A percentile compares a stretch with the other conserved stretches of the same genome.
Conservation (phyloP, 78 protist genomes). For the Dictyostelium capitatum region DNA sequence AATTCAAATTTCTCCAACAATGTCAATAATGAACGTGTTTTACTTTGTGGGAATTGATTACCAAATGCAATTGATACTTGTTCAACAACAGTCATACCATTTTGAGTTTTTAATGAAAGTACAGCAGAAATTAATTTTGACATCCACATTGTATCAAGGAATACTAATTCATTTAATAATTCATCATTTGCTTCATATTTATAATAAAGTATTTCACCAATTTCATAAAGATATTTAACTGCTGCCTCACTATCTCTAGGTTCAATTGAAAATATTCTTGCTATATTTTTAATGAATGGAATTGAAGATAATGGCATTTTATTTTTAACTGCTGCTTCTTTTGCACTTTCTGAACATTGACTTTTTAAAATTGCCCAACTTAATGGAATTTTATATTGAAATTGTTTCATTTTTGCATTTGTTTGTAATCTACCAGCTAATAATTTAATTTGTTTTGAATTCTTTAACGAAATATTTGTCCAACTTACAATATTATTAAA, state of each 20-base stretch:
- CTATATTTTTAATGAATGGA: neutral
- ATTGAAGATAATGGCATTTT: conserved; percentile 34
- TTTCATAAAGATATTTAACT: conserved; percentile 23
- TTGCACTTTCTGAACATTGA: neutral
- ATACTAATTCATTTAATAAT: conserved; percentile 35
- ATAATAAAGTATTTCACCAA: conserved; percentile 40
- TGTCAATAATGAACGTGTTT: neutral
- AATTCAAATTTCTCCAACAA: conserved; percentile 56
- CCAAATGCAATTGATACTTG: conserved; percentile 21
- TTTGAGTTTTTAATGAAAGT: conserved; percentile 40
- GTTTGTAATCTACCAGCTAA: neutral
- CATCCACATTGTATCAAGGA: conserved; percentile 46
- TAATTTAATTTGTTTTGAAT: conserved; percentile 35
- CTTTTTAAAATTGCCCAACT: conserved; percentile 25
- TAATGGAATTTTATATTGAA: conserved; percentile 28
- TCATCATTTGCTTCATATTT: conserved; percentile 38
- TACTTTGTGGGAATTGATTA: neutral
- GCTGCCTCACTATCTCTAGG: conserved; percentile 48
- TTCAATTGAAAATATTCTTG: conserved; percentile 21
- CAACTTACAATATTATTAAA: conserved; percentile 21
- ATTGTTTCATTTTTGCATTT: conserved; percentile 23
- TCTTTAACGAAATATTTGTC: conserved; percentile 2
- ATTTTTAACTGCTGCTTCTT: conserved; percentile 2
- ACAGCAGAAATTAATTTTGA: conserved; percentile 21
- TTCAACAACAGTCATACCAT: conserved; percentile 32